A percentile compares a stretch with the other conserved stretches of the same genome.
phyloP scores from a whole-genome alignment of 257 asterid species.

The Ophiorrhiza pumila region DNA sequence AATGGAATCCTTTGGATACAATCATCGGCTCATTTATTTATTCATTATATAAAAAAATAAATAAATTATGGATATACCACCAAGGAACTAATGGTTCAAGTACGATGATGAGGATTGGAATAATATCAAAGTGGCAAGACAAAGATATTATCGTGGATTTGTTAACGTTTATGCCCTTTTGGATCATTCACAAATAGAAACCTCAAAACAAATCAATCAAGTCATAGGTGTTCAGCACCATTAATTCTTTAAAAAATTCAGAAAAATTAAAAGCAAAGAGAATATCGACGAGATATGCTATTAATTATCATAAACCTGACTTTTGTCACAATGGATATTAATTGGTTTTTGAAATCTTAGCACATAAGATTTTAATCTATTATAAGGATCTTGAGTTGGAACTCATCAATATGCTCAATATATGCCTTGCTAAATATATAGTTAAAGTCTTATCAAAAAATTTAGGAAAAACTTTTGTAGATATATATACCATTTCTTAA shows the following conservation, averaged over 20 bases:
- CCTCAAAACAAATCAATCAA: neutral
- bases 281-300: slow-evolving; percentile 14
- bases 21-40: neutral
- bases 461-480: too few relatives aligned
- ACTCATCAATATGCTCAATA: too few relatives aligned
- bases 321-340: neutral
- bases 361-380: too few relatives aligned
- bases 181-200: slow-evolving; percentile 11
- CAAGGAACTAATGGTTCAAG: neutral
- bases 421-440: too few relatives aligned
- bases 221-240: neutral
- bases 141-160: neutral
- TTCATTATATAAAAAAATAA: too few relatives aligned
- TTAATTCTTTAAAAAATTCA: neutral
- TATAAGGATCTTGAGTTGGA: too few relatives aligned
- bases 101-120: neutral
- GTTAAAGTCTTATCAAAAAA: too few relatives aligned
- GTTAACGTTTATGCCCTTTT: slow-evolving; percentile 7
- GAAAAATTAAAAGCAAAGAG: neutral
- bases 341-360: too few relatives aligned
- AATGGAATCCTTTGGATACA: neutral
- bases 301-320: slow-evolving; percentile 11
- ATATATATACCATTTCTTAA: too few relatives aligned
- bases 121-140: slow-evolving; percentile 1
- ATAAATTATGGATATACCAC: neutral